Conservation (phyloP, 139 green algal species). For the Marvania coccoides region DNA sequence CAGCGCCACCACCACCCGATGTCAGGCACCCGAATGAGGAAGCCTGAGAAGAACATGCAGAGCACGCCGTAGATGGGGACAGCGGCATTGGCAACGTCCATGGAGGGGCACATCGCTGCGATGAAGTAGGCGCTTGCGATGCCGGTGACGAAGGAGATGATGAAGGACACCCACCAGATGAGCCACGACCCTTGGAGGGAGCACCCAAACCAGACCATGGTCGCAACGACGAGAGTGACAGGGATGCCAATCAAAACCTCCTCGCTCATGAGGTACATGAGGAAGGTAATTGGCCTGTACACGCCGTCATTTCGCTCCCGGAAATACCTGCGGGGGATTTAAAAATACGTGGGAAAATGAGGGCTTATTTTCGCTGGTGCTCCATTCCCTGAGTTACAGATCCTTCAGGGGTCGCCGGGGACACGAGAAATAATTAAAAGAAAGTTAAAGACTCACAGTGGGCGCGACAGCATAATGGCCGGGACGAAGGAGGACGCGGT, state of each 20-base stretch:
- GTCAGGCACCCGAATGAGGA: neutral
- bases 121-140: slow-evolving; percentile 12
- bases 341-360: no score
- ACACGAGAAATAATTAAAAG: no score
- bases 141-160: slow-evolving; percentile 5
- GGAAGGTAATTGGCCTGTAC: slow-evolving; percentile 5
- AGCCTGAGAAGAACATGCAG: slow-evolving; percentile 8
- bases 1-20: slow-evolving; percentile 11
- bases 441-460: no score
- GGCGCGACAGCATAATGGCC: neutral
- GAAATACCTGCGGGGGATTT: no score
- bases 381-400: no score
- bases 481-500: slow-evolving; percentile 1
- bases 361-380: no score
- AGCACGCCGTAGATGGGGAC: slow-evolving; percentile 8
- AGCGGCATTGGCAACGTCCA: slow-evolving; percentile 20
- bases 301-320: slow-evolving; percentile 14
- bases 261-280: slow-evolving; percentile 1
- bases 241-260: slow-evolving; percentile 22
- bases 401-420: no score
- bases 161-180: slow-evolving; percentile 12
- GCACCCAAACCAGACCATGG: slow-evolving; percentile 38
- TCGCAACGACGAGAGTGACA: neutral
- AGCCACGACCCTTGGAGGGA: slow-evolving; percentile 35
- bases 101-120: neutral